Evolutionary conservation across 73 alveolate species (phyloP), one percentile per base, ranked within the genome.

Genomic region (Urostyla sp.): DNA sequence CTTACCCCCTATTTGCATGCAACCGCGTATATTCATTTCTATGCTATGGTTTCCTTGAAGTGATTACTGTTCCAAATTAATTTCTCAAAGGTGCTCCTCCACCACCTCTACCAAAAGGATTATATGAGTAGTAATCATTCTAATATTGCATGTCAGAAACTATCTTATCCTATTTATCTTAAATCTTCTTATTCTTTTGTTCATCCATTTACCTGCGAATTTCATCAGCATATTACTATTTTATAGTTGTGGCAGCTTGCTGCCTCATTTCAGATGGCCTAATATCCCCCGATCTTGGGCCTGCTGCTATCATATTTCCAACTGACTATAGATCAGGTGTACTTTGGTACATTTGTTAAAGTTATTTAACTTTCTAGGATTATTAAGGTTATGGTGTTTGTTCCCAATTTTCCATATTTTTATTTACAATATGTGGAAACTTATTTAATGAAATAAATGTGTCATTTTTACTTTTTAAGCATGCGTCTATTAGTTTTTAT

Each of bases 101-200:
- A 0, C 92, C 92, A 7, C 92, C 92, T 84, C 88, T 57, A 21
- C 92, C 92, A 59, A 84, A 84, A 1, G 88, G 88, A 58, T 84
- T 35, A 59, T 84, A 72, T 10, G 13, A 21, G 24, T 38, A 38
- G 35, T 23, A 27, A 37, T 63, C 79, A 11, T 63, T 6, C n/a
- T 43, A 31, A 40, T 63, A 63, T 38, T 63, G 50, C 40, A 63
- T 37, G 30, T 63, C 79, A 21, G 26, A 21, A 2, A 63, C 79
- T 40, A 43, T 63, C 10, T 35, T 8, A 38, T 63, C 59, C 28
- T 63, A 31, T 24, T 63, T 63, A 34, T 63, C 31, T 60, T 43
- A 43, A 44, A 63, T 40, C 30, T 63, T 63, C 24, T 8, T 1
- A 40, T 63, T 63, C 36, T 63, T 24, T 43, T 63, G 11, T 24